These are phyloP conservation scores for Quercus alba DNA, from an alignment of 306 rosid genomes.

Conservation along the genomic window DNA sequence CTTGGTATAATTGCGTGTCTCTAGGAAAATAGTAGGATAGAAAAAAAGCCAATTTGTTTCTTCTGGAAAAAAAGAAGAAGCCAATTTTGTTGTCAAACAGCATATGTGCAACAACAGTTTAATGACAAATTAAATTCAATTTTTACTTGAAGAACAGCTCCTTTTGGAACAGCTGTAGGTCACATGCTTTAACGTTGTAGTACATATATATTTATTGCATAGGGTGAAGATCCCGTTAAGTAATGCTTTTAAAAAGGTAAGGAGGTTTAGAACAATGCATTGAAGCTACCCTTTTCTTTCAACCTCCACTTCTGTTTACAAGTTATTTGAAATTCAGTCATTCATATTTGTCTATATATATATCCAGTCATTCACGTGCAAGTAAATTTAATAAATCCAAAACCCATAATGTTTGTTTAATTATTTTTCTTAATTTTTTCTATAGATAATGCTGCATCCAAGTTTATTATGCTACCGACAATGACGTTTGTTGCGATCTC, in stretches of 20 bases:
- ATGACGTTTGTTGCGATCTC: not conserved
- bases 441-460: not conserved
- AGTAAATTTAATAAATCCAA: not conserved
- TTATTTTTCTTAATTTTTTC: not conserved
- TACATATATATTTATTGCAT: not conserved
- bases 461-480: not conserved
- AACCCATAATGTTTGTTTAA: not conserved
- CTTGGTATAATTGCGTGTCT: not conserved
- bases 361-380: not conserved
- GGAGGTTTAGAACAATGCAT: constrained; percentile 11
- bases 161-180: constrained; percentile 1
- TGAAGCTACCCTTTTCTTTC: constrained; percentile 4
- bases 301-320: not conserved
- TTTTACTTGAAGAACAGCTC: constrained; percentile 15
- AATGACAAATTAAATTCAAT: not conserved
- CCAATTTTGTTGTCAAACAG: not conserved
- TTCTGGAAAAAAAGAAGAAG: not conserved
- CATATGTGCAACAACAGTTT: constrained; percentile 5
- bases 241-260: constrained; percentile 4
- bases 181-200: constrained; percentile 31
- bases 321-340: not conserved
- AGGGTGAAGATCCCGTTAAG: constrained; percentile 33
- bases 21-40: not conserved
- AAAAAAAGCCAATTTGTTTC: not conserved
- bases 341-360: not conserved